These are phyloP conservation scores for Phaseolus lunatus DNA, from an alignment of 306 rosid species.

Conservation along the genomic window DNA sequence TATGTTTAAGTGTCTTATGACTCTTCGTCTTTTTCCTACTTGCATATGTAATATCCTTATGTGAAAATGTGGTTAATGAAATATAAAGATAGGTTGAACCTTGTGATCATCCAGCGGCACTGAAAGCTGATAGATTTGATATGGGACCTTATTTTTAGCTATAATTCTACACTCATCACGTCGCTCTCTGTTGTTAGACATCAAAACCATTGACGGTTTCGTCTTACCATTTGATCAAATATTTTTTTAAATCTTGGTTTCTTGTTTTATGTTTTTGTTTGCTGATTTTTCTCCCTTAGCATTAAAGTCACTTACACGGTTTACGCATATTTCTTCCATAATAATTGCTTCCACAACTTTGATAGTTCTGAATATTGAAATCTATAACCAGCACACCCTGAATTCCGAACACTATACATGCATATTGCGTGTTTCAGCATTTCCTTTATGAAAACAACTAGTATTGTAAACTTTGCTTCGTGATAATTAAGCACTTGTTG, in stretches of 20 bases:
- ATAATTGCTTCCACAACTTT: constrained; percentile 22
- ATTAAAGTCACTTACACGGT: constrained; percentile 31
- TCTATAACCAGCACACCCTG: constrained; percentile 18
- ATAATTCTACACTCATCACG: neutral
- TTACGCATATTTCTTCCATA: neutral
- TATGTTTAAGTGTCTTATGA: neutral
- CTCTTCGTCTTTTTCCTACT: neutral
- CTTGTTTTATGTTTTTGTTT: neutral
- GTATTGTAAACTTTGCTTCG: neutral
- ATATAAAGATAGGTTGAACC: constrained; percentile 27
- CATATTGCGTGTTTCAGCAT: constrained; percentile 54
- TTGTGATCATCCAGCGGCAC: constrained; percentile 26
- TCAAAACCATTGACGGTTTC: constrained; percentile 53
- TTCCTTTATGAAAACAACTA: neutral
- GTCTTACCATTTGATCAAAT: constrained; percentile 45
- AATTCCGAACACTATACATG: neutral
- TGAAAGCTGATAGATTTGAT: constrained; percentile 54
- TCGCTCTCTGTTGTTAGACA: constrained; percentile 46
- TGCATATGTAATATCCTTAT: neutral
- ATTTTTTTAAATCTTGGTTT: neutral
- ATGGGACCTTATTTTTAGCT: constrained; percentile 40
- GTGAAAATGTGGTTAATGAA: neutral
- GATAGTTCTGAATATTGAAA: constrained; percentile 14
- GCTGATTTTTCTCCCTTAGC: constrained; percentile 25
- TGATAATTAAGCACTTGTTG: neutral